These are phyloP conservation scores for Cichorium intybus DNA, from an alignment of 140 eudicot genomes.

Conservation along the genomic window DNA sequence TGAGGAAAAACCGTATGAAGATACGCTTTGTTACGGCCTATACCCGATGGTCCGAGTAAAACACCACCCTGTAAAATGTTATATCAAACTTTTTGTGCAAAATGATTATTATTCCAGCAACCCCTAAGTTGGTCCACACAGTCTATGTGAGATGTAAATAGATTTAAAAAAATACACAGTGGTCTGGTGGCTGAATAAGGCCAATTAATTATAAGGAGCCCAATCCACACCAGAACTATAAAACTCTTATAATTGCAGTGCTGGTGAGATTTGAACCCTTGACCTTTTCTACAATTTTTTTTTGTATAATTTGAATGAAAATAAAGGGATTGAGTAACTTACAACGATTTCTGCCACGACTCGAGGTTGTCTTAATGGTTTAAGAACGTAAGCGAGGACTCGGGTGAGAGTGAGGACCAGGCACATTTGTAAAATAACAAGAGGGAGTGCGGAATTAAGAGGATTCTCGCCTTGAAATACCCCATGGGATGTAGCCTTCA, in stretches of 20 bases:
- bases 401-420: slow-evolving; percentile 59
- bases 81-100: background rate
- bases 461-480: slow-evolving; percentile 68
- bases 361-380: slow-evolving; percentile 68
- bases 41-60: slow-evolving; percentile 75
- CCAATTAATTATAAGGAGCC: too few relatives aligned
- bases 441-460: slow-evolving; percentile 62
- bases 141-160: too few relatives aligned
- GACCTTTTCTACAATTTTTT: too few relatives aligned
- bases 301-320: background rate
- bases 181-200: too few relatives aligned
- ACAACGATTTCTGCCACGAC: slow-evolving; percentile 69
- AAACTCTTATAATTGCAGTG: too few relatives aligned
- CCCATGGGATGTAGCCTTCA: slow-evolving; percentile 76
- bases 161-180: too few relatives aligned
- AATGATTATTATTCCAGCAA: too few relatives aligned
- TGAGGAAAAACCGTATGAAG: slow-evolving; percentile 60
- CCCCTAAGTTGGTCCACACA: too few relatives aligned
- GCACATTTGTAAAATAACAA: slow-evolving; percentile 55
- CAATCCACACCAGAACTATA: background rate
- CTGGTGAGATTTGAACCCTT: too few relatives aligned
- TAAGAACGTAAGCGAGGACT: slow-evolving; percentile 54
- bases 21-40: slow-evolving; percentile 57
- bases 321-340: slow-evolving; percentile 17
- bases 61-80: slow-evolving; percentile 56